Base-by-base conservation (phyloP, 805 yeast genomes). In the Brettanomyces sp. region DNA sequence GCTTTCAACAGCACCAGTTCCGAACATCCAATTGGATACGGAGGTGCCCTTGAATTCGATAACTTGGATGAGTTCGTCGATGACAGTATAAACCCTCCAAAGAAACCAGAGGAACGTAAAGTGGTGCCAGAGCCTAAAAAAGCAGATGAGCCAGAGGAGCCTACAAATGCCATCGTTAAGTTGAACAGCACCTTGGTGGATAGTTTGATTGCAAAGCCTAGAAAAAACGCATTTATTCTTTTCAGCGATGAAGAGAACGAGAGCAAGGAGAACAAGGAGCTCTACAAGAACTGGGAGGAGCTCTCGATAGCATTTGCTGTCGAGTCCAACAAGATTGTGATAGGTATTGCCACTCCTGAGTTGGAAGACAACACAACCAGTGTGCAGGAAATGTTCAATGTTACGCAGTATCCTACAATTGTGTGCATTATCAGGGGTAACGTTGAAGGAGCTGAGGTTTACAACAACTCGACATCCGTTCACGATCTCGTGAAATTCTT, bases 201-300 rank as follows among this genome's bases (percentile, higher is more conserved):
- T 42, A 52, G 54, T 28, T 43, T 52, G 28, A 50, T 68, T 7
- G 48, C 60, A 33, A 45, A 54, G 34, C 52, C 66, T 23, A 56
- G 60, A 35, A 82, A 76, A 46, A 55, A 56, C 36, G 75, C 70
- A 0, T 57, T 82, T 36, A 70, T 82, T 22, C 70, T 76, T 2
- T 75, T 82, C 54, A 74, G 85, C 4, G 78, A 82, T 13, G 66
- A 72, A 36, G 75, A 83, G 81, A 13, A 25, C n/a, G 44, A 43
- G 5, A 49, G 46, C 6, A 45, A 42, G 2, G 49, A 53, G 18
- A 79, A 86, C 57, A 72, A 68, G 21, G 72, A 75, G 56, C 80
- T 86, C 64, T 66, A 69, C 47, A 82, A 84, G 2, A 62, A 59
- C 8, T 76, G 77, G 67, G 73, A 68, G 39, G 50, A 63, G 43